Evolutionary conservation across 2,329 filamentous ascomycete species (phyloP), one percentile per base, ranked within the genome.

Genomic region (Hypoxylon sp.): DNA sequence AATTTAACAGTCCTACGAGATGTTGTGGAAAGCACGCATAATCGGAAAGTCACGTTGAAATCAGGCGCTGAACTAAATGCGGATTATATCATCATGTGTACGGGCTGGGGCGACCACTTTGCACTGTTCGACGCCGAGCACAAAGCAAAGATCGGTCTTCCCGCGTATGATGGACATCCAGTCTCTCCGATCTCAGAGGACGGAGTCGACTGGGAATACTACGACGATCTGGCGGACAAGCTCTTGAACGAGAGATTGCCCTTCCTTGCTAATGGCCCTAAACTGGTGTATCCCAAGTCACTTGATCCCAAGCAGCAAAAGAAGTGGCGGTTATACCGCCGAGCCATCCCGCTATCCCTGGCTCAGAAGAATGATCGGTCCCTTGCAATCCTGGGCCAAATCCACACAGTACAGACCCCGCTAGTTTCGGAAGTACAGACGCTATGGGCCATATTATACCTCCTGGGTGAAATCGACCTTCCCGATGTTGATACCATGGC

Each of bases 371-470:
- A 72, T 4, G 76, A 79, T 44, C 71, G 76, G 13, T 77, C 76
- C 4, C 57, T 79, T 10, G 68, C 66, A 24, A 71, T 79, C 13
- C 73, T 73, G 1, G 77, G 77, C 3, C 72, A 74, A 44, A 75
- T 79, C 32, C 76, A 78, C 59, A 75, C 76, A 2, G 70, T 75
- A 2, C 70, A 75, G 29, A 79, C 78, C 0, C 77, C 77, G 1
- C 50, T 78, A 1, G 64, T 77, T 8, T 67, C 74, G 1, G 75
- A 77, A 61, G 68, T 79, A 7, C 77, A 79, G 60, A 68, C 76
- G 1, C 66, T 80, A 24, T 80, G 77, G 77, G 76, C 68, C 1
- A 70, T 77, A 51, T 39, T 72, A 4, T 80, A 75, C 51, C 62
- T 80, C 6, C 71, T 75, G 6, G 78, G 76, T 7, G 62, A 75